Evolutionary conservation across 2,329 filamentous ascomycete species (phyloP), one percentile per base, ranked within the genome.

Genomic region (Tolypocladium sp.): DNA sequence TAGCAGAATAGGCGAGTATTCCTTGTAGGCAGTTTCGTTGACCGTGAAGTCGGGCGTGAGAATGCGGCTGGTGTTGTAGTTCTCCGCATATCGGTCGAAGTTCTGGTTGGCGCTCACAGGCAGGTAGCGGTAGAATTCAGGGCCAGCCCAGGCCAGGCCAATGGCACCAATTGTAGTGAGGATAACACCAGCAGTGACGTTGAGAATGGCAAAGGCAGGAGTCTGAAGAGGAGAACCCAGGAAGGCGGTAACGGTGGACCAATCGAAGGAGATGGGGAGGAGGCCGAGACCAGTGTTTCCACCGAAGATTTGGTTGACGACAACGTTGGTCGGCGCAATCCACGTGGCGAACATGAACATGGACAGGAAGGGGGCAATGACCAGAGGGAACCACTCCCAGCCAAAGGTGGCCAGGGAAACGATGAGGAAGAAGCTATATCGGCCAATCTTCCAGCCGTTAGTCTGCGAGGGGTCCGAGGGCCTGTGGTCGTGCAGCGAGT

Each of bases 251-350:
- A 86, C 76, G 57, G 83, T 77, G 56, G 79, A 81, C 86, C 86
- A 89, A 70, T 89, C 86, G 59, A 89, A 84, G 0, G 85, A 87
- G 17, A 88, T 78, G 13, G 85, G 85, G 33, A 88, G 75, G 15
- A 89, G 71, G 0, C 82, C 84, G 5, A 88, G 72, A 0, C 86
- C 85, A 7, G 81, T 81, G 58, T 77, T 77, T 7, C 83, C 84
- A 4, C 86, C 86, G 60, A 88, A 88, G 8, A 89, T 67, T 67
- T 88, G 85, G 67, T 89, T 89, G 60, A 88, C 73, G 17, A 84
- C 70, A 2, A 83, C 73, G 61, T 82, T 86, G 40, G 85, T 76
- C 2, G 86, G 86, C 12, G 79, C 80, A 62, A 85, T 83, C 84
- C 85, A 87, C 41, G 80, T 82, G 13, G 81, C 74, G 71, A 82